Evolutionary conservation across 805 yeast genomes (phyloP), one percentile per base, ranked within the genome.

Genomic region (Kluyveromyces nonfermentans): DNA sequence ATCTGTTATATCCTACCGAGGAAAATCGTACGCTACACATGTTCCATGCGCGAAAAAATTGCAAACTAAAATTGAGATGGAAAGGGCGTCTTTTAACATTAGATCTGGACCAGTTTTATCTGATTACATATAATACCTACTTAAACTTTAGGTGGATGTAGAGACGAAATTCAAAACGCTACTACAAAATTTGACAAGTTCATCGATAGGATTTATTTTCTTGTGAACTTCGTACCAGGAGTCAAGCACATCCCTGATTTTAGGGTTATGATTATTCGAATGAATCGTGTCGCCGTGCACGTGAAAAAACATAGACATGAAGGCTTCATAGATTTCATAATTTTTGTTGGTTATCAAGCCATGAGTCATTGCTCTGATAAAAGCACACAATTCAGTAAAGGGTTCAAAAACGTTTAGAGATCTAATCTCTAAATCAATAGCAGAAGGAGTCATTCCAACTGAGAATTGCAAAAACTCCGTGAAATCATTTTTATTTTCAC

Each of bases 341-440:
- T 88, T 78, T 14, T 50, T 60, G 46, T 83, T 83, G 5, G 69
- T 48, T 6, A 58, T 51, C 37, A 85, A 59, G 1, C 90, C 94
- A 37, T 61, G 63, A 3, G 74, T 68, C 50, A 93, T 57, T 0
- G 95, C 89, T n/a, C 69, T 63, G 12, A 88, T 68, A 51, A 90
- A 87, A 48, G 68, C 62, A 0, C 73, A 58, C 52, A 88, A 60
- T 65, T 90, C 97, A 9, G 64, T 57, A 43, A 76, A 75, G 14
- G 95, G 94, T 17, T 81, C 78, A 40, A 72, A 66, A 1, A 82
- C 60, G 51, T 78, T 74, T 49, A 93, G 62, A 2, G 96, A 82
- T 55, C 94, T 78, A 46, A 93, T 78, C 62, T 93, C 99, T 46
- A 93, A 63, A 60, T 93, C 97, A 20, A 87, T 72, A 2, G 75